Conservation (phyloP, 2,329 filamentous ascomycete genomes). For the Escovopsis sp. region DNA sequence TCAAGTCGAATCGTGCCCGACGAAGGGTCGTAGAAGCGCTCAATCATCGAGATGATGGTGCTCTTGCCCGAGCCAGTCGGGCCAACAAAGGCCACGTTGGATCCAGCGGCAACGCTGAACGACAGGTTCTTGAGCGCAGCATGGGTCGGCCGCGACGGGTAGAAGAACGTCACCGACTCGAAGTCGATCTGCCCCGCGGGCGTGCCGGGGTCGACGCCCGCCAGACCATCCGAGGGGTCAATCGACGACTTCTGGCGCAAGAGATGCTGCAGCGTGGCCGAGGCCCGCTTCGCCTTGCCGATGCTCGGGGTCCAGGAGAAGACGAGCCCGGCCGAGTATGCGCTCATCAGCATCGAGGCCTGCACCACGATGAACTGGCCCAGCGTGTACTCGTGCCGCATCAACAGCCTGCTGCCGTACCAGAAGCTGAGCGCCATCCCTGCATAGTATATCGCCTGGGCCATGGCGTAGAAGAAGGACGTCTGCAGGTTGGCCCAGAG, state of each 20-base stretch:
- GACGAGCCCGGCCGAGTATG: constrained; percentile 70
- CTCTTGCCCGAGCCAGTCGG: constrained; percentile 46
- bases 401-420: constrained; percentile 7
- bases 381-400: constrained; percentile 21
- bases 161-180: constrained; percentile 48
- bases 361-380: constrained; percentile 28
- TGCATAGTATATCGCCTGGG: constrained; percentile 1
- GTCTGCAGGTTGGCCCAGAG: neutral
- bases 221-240: constrained; percentile 59
- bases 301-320: constrained; percentile 82
- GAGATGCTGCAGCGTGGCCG: constrained; percentile 58
- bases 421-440: constrained; percentile 5
- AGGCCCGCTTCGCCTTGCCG: constrained; percentile 71
- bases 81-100: constrained; percentile 5
- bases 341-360: constrained; percentile 37
- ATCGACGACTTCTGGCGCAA: constrained; percentile 66
- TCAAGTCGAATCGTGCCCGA: constrained; percentile 73
- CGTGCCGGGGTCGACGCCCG: constrained; percentile 43
- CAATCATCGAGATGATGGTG: constrained; percentile 79
- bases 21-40: constrained; percentile 87
- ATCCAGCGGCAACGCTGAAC: constrained; percentile 29
- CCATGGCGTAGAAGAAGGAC: constrained; percentile 1
- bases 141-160: constrained; percentile 52
- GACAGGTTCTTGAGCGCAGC: constrained; percentile 47
- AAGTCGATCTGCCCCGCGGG: constrained; percentile 44